Base-by-base conservation (phyloP, 1,139 yeast species). In the Suhomyces coccinellae region DNA sequence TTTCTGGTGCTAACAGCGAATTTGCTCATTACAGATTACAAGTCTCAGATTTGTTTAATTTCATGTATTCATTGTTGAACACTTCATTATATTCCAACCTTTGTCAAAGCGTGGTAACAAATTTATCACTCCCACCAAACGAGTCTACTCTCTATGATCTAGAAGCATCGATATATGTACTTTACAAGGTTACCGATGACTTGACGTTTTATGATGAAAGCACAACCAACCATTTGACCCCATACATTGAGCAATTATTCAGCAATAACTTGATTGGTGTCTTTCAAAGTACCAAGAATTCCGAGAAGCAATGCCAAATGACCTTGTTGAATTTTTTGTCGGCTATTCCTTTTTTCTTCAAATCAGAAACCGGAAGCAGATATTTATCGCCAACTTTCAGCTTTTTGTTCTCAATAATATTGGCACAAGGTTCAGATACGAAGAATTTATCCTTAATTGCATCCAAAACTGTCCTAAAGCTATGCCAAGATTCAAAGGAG, bases 21-120 rank as follows among this genome's bases (percentile, higher is more conserved):
- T 88, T 90, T 57, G 64, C 68, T 14, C 77, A 81, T 24, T 91
- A 82, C 59, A 75, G 97, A 53, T 68, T 79, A 20, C 91, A 85
- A 49, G 85, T 87, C 9, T 79, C 85, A 2, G 97, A 91, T 55
- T 71, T 90, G 41, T 79, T 87, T 53, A 91, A 88, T 44, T 71
- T 80, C 0, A 65, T 85, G 3, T 87, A 85, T 66, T 79, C 89
- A 0, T 68, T 87, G 12, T 68, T 88, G 41, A 86, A 86, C 30
- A 57, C 69, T 6, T 71, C 77, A 2, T 67, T 89, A 39, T 80
- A 82, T 34, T 38, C 50, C 2, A 41, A 29, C 4, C 31, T 55
- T 9, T 43, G 50, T 16, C 45, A 45, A 13, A 47, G 46, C 29
- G 41, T 54, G 6, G 20, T 37, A 1, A 14, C 38, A 5, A 42